Evolutionary conservation across 495 filamentous ascomycete species (phyloP), one percentile per base, ranked within the genome.

Genomic region (Hyphodiscus hymeniophilus): DNA sequence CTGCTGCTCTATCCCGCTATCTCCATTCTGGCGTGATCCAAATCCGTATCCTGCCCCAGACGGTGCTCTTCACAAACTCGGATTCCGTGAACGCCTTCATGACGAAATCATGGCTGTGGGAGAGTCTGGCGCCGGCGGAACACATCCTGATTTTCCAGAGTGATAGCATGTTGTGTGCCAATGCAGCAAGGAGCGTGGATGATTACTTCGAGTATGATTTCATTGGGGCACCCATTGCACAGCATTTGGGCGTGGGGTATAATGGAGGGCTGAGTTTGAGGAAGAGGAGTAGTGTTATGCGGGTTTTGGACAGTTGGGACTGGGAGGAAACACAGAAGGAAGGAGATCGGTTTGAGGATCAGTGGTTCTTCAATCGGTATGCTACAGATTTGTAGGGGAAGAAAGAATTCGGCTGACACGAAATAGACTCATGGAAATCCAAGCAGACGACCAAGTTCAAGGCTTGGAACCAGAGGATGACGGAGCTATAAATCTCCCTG

Each of bases 141-240:
- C 56, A 57, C 41, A 50, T 66, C 18, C 47, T 66, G 13, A 43
- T 64, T 5, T 66, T 66, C 47, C 61, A 66, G 47, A 48, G 51
- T 22, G 63, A 66, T 48, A 59, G 53, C 38, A 61, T 66, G 44
- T 39, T 66, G 5, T 66, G 63, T 46, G 50, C 58, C 10, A 60
- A 58, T 23, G 44, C 57, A 7, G 43, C 49, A 11, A 40, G 45
- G 12, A 54, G 45, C 31, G 57, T 61, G n/a, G 63, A 66, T n/a
- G 63, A 64, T 42, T 65, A 58, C 39, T 38, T 64, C 30, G 42
- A 54, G 5, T 66, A 57, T 38, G 61, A 62, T 46, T 53, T 62
- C 16, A 43, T 66, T 30, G 61, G 61, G 0, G 61, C 60, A 8
- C 52, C 58, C 20, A 55, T 66, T 30, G 34, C 47, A 20, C 15